Evolutionary conservation across 306 rosid species (phyloP).

Genomic region (Elaeagnus macrophylla): DNA sequence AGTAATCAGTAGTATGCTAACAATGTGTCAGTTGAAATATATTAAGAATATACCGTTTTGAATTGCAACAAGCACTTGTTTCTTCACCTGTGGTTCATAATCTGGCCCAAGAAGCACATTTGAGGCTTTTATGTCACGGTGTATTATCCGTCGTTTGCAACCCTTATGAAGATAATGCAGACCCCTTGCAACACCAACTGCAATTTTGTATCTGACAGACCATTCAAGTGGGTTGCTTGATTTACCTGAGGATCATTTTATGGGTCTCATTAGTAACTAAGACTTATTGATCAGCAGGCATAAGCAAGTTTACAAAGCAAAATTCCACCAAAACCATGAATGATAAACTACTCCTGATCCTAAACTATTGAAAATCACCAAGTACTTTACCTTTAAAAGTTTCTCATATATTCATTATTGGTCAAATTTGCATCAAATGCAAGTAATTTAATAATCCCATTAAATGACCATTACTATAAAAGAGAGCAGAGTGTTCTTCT

Average conservation of each 20-base stretch:
- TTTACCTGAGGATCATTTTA: slow-evolving; percentile 37
- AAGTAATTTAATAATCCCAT: too few relatives aligned
- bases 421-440: too few relatives aligned
- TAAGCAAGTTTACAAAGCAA: slow-evolving; percentile 4
- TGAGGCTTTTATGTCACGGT: slow-evolving; percentile 91
- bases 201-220: slow-evolving; percentile 69
- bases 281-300: not conserved
- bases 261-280: not conserved
- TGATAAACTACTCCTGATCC: too few relatives aligned
- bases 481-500: slow-evolving; percentile 1
- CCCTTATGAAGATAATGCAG: slow-evolving; percentile 86
- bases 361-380: too few relatives aligned
- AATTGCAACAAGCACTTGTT: not conserved
- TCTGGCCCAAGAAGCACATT: slow-evolving; percentile 90
- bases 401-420: too few relatives aligned
- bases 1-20: not conserved
- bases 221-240: slow-evolving; percentile 50
- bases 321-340: not conserved
- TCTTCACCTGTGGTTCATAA: slow-evolving; percentile 79
- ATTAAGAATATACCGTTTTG: not conserved
- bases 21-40: not conserved
- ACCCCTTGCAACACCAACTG: slow-evolving; percentile 80
- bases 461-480: not conserved
- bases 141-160: slow-evolving; percentile 83
- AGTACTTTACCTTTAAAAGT: too few relatives aligned